Percentiles rank a stretch among this genome's conserved stretches.
Conservation (phyloP, 2,329 filamentous ascomycete genomes). For the Blastomyces emzantsi region DNA sequence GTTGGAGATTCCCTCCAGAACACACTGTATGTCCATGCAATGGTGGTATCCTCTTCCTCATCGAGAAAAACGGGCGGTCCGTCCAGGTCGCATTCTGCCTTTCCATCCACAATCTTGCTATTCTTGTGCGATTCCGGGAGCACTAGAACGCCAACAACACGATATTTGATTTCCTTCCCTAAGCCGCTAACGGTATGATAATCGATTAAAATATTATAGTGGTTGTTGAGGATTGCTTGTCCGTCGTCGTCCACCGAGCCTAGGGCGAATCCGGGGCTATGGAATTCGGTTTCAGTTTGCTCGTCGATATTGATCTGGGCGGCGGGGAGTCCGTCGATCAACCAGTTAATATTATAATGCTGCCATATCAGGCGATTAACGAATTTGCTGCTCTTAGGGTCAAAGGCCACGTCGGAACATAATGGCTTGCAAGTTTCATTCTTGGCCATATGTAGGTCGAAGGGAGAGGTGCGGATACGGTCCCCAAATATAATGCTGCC, state of each 20-base stretch:
- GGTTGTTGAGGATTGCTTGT: conserved; percentile 68
- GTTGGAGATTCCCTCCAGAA: conserved; percentile 78
- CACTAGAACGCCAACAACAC: conserved; percentile 88
- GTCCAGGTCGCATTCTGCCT: conserved; percentile 55
- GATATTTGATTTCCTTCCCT: conserved; percentile 54
- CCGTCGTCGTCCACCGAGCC: conserved; percentile 50
- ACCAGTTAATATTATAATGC: conserved; percentile 89
- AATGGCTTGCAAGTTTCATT: conserved; percentile 83
- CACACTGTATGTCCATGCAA: conserved; percentile 87
- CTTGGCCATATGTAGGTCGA: conserved; percentile 73
- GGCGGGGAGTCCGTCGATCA: conserved; percentile 87
- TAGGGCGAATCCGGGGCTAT: conserved; percentile 83
- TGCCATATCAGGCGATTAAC: conserved; percentile 74
- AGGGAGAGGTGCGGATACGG: conserved; percentile 92
- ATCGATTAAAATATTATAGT: conserved; percentile 89
- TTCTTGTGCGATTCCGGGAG: conserved; percentile 65
- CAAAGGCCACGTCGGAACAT: conserved; percentile 59
- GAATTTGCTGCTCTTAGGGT: conserved; percentile 60
- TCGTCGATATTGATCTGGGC: conserved; percentile 74
- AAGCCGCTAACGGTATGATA: conserved; percentile 68
- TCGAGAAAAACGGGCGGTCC: conserved; percentile 54
- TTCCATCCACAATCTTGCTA: conserved; percentile 41
- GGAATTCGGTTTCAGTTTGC: conserved; percentile 68
- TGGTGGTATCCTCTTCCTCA: conserved; percentile 54
- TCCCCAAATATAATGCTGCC: conserved; percentile 97